Evolutionary conservation across 345 rosid species (phyloP), one percentile per base, ranked within the genome.

Genomic region (Brassica carinata): DNA sequence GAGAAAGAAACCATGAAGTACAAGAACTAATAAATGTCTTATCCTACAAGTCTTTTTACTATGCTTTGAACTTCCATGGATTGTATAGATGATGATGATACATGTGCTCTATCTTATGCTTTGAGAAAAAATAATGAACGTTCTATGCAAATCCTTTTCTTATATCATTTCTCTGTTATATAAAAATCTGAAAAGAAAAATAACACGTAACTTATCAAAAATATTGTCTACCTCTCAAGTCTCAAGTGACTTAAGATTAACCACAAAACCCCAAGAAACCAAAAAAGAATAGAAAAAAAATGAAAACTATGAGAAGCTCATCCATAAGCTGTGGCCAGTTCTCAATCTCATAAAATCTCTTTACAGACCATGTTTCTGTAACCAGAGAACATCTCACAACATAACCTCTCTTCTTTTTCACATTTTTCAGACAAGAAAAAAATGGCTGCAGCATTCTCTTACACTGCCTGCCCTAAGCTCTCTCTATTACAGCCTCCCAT

Each of bases 1-100:
- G 97, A 92, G 58, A 96, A 96, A 81, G 92, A 84, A 86, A 88
- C 98, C 81, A 96, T 96, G 98, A 96, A 96, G 86, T 93, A 93
- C 92, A 92, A 93, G 87, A 92, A 90, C 84, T 93, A 85, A 95
- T 93, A 84, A 96, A 58, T 34, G 77, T 57, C 13, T 57, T 19
- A 64, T 69, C 76, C 2, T 51, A 30, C 31, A 62, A 45, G 33
- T 26, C 40, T 26, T 53, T 38, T n/a, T 19, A 33, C 27, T 34
- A 67, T 72, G 77, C 69, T 75, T 70, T 81, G 48, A 76, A 64
- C 26, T 81, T 66, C 81, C 73, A 76, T 76, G 84, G 73, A 71
- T 30, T 76, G 84, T 81, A 81, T 81, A 76, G 83, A 74, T 63
- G 34, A 62, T 62, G 13, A 61, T 62, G 75, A 69, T 81, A 30